These are phyloP conservation scores for Cyamopsis tetragonoloba DNA, from an alignment of 306 rosid species.

Conservation along the genomic window DNA sequence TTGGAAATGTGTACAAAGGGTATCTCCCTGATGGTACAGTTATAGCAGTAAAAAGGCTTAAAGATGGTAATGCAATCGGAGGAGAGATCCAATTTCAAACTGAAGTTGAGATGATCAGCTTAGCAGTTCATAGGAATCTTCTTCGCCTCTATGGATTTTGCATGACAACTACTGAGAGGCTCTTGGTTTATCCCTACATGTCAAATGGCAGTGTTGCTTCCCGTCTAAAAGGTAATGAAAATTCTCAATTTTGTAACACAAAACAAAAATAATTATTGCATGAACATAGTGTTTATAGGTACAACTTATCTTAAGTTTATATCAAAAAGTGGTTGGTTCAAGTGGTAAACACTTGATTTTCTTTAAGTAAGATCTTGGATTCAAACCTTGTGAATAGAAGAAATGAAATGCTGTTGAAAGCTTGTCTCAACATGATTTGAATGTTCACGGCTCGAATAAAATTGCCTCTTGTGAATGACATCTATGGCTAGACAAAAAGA, in stretches of 20 bases:
- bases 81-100: conserved; percentile 92
- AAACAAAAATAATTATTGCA: no score
- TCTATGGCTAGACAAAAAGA: no score
- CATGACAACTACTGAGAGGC: conserved; percentile 74
- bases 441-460: no score
- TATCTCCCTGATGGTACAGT: conserved; percentile 69
- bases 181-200: conserved; percentile 94
- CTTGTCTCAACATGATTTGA: no score
- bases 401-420: no score
- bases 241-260: not conserved
- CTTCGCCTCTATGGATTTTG: conserved; percentile 91
- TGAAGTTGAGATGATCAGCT: conserved; percentile 96
- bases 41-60: conserved; percentile 86
- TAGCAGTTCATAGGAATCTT: conserved; percentile 88
- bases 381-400: no score
- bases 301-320: no score
- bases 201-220: conserved; percentile 93
- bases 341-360: no score
- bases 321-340: no score
- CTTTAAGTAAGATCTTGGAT: no score
- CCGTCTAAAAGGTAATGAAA: conserved; percentile 78
- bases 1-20: conserved; percentile 95
- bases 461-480: no score
- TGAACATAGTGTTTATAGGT: no score
- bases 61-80: conserved; percentile 79